Percentiles rank a stretch among this genome's conserved stretches.
Conservation (phyloP, 768 basidiomycete genomes). For the Boletus huronensis region DNA sequence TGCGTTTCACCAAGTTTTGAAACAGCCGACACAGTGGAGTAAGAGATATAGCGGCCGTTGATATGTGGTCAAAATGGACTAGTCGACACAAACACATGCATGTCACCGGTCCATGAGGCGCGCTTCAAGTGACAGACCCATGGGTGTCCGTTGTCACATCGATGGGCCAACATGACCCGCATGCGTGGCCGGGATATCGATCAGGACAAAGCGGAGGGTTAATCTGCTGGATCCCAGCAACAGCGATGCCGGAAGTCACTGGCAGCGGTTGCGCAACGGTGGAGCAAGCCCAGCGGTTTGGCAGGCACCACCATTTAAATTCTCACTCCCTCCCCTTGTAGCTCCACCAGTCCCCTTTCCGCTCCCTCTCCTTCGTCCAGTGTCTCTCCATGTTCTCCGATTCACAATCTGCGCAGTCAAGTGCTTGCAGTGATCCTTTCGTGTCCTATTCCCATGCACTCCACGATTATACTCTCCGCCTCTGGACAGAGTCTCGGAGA, state of each 20-base stretch:
- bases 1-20: constrained; percentile 14
- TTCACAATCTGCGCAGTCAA: constrained; percentile 7
- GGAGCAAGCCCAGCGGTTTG: constrained; percentile 25
- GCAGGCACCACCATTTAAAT: constrained; percentile 28
- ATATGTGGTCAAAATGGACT: constrained; percentile 4
- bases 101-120: constrained; percentile 1
- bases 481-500: constrained; percentile 66
- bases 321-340: constrained; percentile 9
- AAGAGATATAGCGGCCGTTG: background rate
- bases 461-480: constrained; percentile 61
- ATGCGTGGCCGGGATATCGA: background rate
- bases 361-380: constrained; percentile 12
- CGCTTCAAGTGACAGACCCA: background rate
- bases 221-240: constrained; percentile 1
- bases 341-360: constrained; percentile 8
- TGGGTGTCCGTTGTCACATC: background rate
- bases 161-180: background rate
- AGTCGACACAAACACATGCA: background rate
- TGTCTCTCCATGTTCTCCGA: constrained; percentile 14
- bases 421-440: constrained; percentile 34
- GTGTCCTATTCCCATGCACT: constrained; percentile 59
- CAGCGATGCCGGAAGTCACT: constrained; percentile 5
- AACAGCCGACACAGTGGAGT: background rate
- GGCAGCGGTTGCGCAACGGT: constrained; percentile 19
- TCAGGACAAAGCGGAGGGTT: background rate